A percentile compares a stretch with the other conserved stretches of the same genome.
Evolutionary conservation across 2,329 filamentous ascomycete species (phyloP).

Genomic region (Metarhizium humberi): DNA sequence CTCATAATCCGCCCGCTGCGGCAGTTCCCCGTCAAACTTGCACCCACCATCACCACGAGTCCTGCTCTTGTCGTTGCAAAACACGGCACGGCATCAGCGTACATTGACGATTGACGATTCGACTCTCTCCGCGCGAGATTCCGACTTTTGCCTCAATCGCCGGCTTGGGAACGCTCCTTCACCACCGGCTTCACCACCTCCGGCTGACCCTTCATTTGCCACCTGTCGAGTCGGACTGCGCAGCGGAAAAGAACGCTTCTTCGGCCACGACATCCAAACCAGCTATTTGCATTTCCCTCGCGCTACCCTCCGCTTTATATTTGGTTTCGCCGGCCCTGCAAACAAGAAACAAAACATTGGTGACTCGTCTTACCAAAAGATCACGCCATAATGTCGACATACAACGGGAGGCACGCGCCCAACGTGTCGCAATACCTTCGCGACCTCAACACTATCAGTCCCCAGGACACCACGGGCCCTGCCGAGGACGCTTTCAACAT

Average conservation of each 20-base stretch:
- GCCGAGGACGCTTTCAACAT: conserved; percentile 51
- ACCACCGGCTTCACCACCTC: neutral
- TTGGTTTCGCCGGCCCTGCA: neutral
- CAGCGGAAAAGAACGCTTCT: neutral
- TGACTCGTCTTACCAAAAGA: neutral
- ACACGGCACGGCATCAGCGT: neutral
- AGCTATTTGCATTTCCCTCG: too few species aligned
- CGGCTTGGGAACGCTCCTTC: neutral
- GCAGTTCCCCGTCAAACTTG: neutral
- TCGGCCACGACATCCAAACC: neutral
- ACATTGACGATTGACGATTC: neutral
- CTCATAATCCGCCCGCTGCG: conserved; percentile 3
- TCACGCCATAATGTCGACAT: conserved; percentile 52
- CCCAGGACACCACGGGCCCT: conserved; percentile 39
- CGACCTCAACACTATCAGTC: conserved; percentile 68
- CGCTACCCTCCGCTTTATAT: neutral
- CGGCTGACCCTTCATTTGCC: neutral
- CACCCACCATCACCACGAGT: conserved; percentile 1
- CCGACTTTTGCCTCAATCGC: neutral
- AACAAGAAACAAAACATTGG: neutral
- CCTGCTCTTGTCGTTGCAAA: neutral
- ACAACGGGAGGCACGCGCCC: conserved; percentile 66
- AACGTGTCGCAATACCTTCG: conserved; percentile 88
- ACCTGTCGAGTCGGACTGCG: neutral
- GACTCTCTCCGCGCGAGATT: neutral